These are phyloP conservation scores for Rhizopogon rudus DNA, from an alignment of 768 basidiomycete genomes.

Conservation along the genomic window DNA sequence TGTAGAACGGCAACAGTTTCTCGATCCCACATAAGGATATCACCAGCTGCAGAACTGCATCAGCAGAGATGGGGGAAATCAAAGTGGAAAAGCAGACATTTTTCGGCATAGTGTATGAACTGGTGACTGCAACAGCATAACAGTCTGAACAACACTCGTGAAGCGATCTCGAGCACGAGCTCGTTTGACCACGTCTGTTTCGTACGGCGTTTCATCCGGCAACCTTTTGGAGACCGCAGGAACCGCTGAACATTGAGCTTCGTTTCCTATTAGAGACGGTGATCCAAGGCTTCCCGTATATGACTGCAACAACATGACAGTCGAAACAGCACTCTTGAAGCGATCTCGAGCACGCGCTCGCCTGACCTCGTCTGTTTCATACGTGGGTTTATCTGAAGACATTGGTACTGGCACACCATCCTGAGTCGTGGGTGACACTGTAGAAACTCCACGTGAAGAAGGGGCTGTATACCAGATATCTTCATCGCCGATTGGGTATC, in stretches of 20 bases:
- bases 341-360: slow-evolving; percentile 29
- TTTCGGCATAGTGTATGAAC: slow-evolving; percentile 71
- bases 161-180: slow-evolving; percentile 33
- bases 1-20: slow-evolving; percentile 73
- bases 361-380: slow-evolving; percentile 20
- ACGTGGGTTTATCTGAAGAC: slow-evolving; percentile 20
- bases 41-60: slow-evolving; percentile 49
- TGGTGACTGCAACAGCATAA: slow-evolving; percentile 42
- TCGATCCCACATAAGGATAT: slow-evolving; percentile 83
- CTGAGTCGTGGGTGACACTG: neutral
- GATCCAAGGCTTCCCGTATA: neutral
- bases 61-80: neutral
- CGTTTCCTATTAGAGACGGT: neutral
- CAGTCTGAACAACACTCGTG: slow-evolving; percentile 38
- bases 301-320: slow-evolving; percentile 39
- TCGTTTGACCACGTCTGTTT: slow-evolving; percentile 18
- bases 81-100: slow-evolving; percentile 38
- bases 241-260: neutral
- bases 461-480: neutral
- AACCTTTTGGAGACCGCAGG: slow-evolving; percentile 24
- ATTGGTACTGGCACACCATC: slow-evolving; percentile 16
- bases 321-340: slow-evolving; percentile 38
- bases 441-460: neutral
- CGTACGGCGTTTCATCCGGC: slow-evolving; percentile 20
- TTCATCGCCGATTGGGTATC: neutral